These are phyloP conservation scores for Brettanomyces anomalus DNA, from an alignment of 805 yeast genomes.

Conservation along the genomic window DNA sequence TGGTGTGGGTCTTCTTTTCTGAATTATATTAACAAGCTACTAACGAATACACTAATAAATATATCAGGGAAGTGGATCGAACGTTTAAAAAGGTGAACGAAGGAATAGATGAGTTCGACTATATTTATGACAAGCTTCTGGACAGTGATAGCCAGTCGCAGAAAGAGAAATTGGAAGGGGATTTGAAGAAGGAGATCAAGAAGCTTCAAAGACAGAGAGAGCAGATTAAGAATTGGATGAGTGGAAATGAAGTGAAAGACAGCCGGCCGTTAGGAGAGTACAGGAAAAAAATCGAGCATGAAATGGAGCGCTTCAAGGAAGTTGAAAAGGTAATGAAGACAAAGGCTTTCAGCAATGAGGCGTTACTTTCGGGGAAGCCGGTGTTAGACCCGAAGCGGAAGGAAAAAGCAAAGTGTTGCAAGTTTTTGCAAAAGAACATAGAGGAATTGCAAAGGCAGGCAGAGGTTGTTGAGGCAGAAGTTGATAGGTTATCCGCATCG, in stretches of 20 bases:
- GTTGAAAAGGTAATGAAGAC: constrained; percentile 90
- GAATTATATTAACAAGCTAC: constrained; percentile 1
- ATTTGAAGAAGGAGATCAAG: constrained; percentile 89
- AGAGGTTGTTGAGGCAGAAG: constrained; percentile 69
- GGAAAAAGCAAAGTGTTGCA: constrained; percentile 64
- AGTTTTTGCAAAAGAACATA: constrained; percentile 59
- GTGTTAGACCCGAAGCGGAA: constrained; percentile 71
- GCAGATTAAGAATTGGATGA: constrained; percentile 91
- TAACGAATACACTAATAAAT: constrained; percentile 3
- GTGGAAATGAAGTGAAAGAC: constrained; percentile 86
- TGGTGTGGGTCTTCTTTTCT: too few relatives aligned
- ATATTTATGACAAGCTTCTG: constrained; percentile 76
- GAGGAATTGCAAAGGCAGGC: constrained; percentile 78
- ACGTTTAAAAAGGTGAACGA: constrained; percentile 87
- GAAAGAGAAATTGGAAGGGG: constrained; percentile 88
- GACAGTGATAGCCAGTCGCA: constrained; percentile 77
- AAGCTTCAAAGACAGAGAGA: constrained; percentile 89
- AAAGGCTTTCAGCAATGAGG: constrained; percentile 90
- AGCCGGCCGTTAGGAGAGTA: constrained; percentile 76
- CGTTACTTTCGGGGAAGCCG: constrained; percentile 51
- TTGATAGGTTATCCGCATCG: constrained; percentile 42
- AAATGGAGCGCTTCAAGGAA: constrained; percentile 94
- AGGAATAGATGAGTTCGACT: constrained; percentile 81
- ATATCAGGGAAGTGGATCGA: constrained; percentile 70
- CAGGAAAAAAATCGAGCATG: constrained; percentile 56